These are phyloP conservation scores for Benincasa hispida DNA, from an alignment of 306 rosid species.

Conservation along the genomic window DNA sequence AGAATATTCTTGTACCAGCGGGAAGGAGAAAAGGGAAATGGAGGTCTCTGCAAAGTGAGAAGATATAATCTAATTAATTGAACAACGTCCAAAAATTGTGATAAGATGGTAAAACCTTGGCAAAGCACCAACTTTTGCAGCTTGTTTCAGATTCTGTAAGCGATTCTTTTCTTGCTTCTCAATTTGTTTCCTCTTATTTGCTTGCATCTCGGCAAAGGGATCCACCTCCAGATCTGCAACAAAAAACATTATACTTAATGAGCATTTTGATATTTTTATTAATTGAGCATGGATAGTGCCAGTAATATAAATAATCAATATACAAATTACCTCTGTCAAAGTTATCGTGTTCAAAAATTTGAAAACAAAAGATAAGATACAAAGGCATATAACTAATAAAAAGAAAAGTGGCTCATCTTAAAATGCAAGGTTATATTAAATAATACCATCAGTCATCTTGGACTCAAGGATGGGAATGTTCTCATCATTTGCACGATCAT, in stretches of 20 bases:
- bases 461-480: conserved; percentile 72
- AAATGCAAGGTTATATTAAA: not conserved
- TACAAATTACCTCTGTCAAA: not conserved
- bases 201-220: conserved; percentile 67
- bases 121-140: conserved; percentile 68
- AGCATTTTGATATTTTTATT: not conserved
- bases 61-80: not conserved
- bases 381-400: not conserved
- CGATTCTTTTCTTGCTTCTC: conserved; percentile 68
- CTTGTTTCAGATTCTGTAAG: conserved; percentile 65
- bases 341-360: not conserved
- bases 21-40: not conserved
- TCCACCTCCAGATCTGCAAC: conserved; percentile 57
- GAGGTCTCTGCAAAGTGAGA: not conserved
- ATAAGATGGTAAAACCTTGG: conserved; percentile 47
- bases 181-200: conserved; percentile 49
- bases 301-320: not conserved
- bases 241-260: not conserved
- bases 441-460: conserved; percentile 64
- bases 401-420: not conserved
- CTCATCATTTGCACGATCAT: conserved; percentile 80
- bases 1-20: not conserved
- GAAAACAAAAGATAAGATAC: not conserved
- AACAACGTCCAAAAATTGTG: not conserved
- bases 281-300: not conserved